phyloP scores from a whole-genome alignment of 2,329 filamentous ascomycete genomes.

The Pyrenochaeta sp. region DNA sequence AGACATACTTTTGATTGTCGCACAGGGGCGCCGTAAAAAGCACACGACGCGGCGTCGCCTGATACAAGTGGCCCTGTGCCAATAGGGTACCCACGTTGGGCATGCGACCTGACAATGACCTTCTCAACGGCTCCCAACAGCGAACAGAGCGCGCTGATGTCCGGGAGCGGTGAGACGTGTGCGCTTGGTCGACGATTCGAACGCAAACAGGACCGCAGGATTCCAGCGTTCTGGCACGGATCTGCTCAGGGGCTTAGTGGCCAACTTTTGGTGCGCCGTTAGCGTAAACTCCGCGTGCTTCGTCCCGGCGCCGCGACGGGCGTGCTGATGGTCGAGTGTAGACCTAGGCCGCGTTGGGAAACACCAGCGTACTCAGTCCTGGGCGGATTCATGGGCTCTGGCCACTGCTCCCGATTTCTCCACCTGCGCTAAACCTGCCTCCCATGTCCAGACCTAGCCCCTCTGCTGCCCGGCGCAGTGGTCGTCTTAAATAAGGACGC shows the following conservation, averaged over 20 bases:
- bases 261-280: conserved; percentile 35
- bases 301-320: conserved; percentile 45
- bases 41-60: conserved; percentile 24
- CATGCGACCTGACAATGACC: conserved; percentile 13
- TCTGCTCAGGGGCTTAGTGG: conserved; percentile 41
- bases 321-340: conserved; percentile 28
- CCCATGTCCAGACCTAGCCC: conserved; percentile 30
- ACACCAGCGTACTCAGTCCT: conserved; percentile 18
- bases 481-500: conserved; percentile 38
- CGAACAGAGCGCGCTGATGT: conserved; percentile 14
- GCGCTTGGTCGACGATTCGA: conserved; percentile 17
- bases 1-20: conserved; percentile 27
- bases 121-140: conserved; percentile 14
- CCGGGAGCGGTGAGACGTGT: conserved; percentile 33
- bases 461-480: conserved; percentile 41
- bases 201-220: conserved; percentile 14
- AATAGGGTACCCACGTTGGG: conserved; percentile 30
- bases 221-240: conserved; percentile 39
- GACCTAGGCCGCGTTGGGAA: conserved; percentile 28
- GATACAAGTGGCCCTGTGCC: conserved; percentile 20
- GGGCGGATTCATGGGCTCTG: conserved; percentile 17
- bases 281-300: conserved; percentile 41
- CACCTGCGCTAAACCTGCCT: conserved; percentile 30
- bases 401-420: conserved; percentile 19
- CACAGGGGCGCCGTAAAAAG: conserved; percentile 30